These are phyloP conservation scores for Eucalyptus cladocalyx DNA, from an alignment of 345 rosid species.

Conservation along the genomic window DNA sequence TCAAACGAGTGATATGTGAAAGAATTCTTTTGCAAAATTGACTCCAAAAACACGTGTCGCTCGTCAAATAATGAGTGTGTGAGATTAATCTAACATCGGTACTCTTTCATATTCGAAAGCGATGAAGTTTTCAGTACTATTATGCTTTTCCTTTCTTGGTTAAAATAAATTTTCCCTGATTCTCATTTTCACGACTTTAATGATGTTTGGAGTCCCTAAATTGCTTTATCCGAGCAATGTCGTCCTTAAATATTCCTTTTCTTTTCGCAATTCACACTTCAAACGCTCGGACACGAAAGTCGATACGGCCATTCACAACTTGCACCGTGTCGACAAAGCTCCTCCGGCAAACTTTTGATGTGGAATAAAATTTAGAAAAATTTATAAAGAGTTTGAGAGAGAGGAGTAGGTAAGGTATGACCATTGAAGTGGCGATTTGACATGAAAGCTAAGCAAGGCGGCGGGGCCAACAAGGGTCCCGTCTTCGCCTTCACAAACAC, in stretches of 20 bases:
- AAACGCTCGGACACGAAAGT: neutral
- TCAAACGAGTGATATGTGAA: fast-evolving
- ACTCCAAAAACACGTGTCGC: too few relatives aligned
- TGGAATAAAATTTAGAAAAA: neutral
- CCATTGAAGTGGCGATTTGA: neutral
- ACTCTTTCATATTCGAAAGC: neutral
- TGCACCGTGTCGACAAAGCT: neutral
- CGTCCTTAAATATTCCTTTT: neutral
- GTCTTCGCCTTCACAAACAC: neutral
- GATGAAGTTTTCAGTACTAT: neutral
- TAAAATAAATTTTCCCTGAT: neutral
- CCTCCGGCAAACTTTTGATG: neutral
- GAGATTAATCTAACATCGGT: too few relatives aligned
- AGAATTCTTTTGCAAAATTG: too few relatives aligned
- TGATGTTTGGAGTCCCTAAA: neutral
- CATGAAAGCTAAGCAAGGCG: neutral
- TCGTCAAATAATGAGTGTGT: neutral
- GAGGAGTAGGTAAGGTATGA: too few relatives aligned
- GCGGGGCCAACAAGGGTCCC: neutral
- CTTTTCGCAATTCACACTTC: neutral
- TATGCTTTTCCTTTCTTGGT: neutral
- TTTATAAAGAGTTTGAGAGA: neutral
- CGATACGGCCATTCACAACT: neutral
- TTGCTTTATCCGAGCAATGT: neutral
- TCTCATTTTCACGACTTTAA: too few relatives aligned